A percentile compares a stretch with the other conserved stretches of the same genome.
These are phyloP conservation scores for Panus rudis DNA, from an alignment of 768 basidiomycete species.

Conservation along the genomic window DNA sequence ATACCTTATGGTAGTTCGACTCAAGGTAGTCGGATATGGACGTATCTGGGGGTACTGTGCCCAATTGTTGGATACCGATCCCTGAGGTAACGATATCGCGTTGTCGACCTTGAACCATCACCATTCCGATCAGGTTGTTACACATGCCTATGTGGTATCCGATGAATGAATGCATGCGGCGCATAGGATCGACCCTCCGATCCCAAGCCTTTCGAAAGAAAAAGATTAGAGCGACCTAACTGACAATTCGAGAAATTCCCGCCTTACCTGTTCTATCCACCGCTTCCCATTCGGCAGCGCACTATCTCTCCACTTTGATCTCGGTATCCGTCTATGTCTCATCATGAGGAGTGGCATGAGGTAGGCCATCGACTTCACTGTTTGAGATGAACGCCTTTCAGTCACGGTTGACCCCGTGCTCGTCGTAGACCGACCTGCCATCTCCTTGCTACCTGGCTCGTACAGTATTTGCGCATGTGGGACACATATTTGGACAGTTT, in stretches of 20 bases:
- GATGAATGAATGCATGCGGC: conserved; percentile 66
- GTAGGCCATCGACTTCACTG: conserved; percentile 66
- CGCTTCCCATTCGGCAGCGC: conserved; percentile 59
- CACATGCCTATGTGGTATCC: conserved; percentile 70
- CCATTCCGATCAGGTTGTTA: conserved; percentile 72
- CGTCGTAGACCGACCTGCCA: conserved; percentile 56
- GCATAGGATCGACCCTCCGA: conserved; percentile 51
- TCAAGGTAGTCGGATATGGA: conserved; percentile 60
- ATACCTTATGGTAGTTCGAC: conserved; percentile 69
- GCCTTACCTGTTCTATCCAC: conserved; percentile 72
- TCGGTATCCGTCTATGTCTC: conserved; percentile 73
- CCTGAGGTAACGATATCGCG: conserved; percentile 78
- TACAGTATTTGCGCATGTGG: conserved; percentile 48
- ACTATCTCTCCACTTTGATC: conserved; percentile 66
- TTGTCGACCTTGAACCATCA: conserved; percentile 73
- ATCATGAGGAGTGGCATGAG: conserved; percentile 82
- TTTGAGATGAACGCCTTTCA: conserved; percentile 2
- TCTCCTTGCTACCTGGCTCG: conserved; percentile 52
- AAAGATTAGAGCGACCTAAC: conserved; percentile 1
- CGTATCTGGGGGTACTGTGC: conserved; percentile 53
- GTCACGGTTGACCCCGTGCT: conserved; percentile 9
- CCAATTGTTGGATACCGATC: conserved; percentile 66
- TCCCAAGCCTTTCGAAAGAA: conserved; percentile 38
- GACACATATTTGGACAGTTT: conserved; percentile 53
- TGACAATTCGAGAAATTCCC: conserved; percentile 6